Percentiles rank a stretch among this genome's conserved stretches.
Evolutionary conservation across 176 grass and related monocot genomes (phyloP).

Genomic region (Avena eriantha): DNA sequence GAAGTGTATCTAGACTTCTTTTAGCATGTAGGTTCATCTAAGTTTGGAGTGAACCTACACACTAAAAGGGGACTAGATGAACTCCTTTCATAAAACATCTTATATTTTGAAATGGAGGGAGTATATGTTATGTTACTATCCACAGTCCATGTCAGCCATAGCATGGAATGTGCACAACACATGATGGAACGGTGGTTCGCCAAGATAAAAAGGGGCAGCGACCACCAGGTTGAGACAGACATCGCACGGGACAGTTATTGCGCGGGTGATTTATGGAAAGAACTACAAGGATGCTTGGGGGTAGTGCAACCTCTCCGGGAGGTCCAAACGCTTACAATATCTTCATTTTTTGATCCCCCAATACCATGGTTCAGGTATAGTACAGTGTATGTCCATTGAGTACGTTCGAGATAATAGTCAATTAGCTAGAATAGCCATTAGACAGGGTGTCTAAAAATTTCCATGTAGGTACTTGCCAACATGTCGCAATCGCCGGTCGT

Average conservation of each 20-base stretch:
- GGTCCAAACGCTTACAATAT: slow-evolving; percentile 20
- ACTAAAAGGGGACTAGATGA: too few species aligned
- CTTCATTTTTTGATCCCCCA: slow-evolving; percentile 26
- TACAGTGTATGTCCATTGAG: too few species aligned
- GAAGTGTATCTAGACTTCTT: too few species aligned
- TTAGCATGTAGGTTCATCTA: too few species aligned
- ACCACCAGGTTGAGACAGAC: slow-evolving; percentile 42
- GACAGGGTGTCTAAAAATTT: background rate
- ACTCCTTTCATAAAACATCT: too few species aligned
- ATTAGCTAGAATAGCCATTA: too few species aligned
- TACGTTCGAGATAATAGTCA: too few species aligned
- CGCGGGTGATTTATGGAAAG: slow-evolving; percentile 46
- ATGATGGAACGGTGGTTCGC: slow-evolving; percentile 22
- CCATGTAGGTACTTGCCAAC: slow-evolving; percentile 48
- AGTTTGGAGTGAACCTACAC: too few species aligned
- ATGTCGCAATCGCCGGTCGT: slow-evolving; percentile 16
- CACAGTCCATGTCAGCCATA: slow-evolving; percentile 14
- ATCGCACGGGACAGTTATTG: slow-evolving; percentile 44
- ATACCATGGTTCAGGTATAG: slow-evolving; percentile 28
- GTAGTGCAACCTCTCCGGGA: background rate
- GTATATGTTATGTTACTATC: too few species aligned
- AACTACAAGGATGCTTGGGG: slow-evolving; percentile 27
- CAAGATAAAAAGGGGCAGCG: background rate
- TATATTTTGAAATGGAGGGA: too few species aligned
- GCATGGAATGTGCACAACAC: slow-evolving; percentile 17